phyloP scores from a whole-genome alignment of 1,139 yeast genomes.

The Magnusiomyces tetraspermus region DNA sequence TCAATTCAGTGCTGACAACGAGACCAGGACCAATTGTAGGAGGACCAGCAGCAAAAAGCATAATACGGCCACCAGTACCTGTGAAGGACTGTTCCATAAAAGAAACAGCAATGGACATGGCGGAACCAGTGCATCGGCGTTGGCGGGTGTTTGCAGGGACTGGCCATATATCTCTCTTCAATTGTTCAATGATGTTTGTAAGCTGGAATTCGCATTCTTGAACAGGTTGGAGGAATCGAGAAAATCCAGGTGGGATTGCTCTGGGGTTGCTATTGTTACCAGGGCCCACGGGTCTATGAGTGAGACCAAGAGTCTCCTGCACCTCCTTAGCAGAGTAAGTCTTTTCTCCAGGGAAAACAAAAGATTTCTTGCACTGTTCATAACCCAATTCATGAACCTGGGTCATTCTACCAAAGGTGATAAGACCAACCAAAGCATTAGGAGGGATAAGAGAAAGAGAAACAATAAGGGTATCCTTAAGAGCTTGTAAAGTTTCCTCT shows the following conservation, averaged over 20 bases:
- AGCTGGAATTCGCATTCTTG: slow-evolving; percentile 82
- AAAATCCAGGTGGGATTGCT: slow-evolving; percentile 36
- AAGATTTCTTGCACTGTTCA: slow-evolving; percentile 66
- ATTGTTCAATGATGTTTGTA: slow-evolving; percentile 68
- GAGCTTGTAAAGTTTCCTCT: slow-evolving; percentile 79
- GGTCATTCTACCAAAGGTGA: slow-evolving; percentile 91
- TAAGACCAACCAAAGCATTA: slow-evolving; percentile 81
- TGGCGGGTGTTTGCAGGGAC: slow-evolving; percentile 83
- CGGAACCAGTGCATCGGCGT: slow-evolving; percentile 88
- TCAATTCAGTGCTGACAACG: slow-evolving; percentile 83
- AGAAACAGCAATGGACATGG: slow-evolving; percentile 75
- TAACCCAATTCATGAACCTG: slow-evolving; percentile 89
- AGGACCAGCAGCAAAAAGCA: slow-evolving; percentile 91
- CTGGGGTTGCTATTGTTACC: slow-evolving; percentile 4
- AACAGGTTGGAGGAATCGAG: slow-evolving; percentile 76
- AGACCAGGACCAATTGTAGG: slow-evolving; percentile 93
- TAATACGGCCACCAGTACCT: slow-evolving; percentile 82
- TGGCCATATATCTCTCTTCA: slow-evolving; percentile 86
- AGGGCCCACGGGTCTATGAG: slow-evolving; percentile 24
- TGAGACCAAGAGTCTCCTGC: slow-evolving; percentile 60
- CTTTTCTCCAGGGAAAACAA: slow-evolving; percentile 87
- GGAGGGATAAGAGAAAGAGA: slow-evolving; percentile 83
- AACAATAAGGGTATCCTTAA: slow-evolving; percentile 77
- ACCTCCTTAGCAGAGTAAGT: slow-evolving; percentile 73
- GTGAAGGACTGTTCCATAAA: slow-evolving; percentile 79